A percentile compares a stretch with the other conserved stretches of the same genome.
Evolutionary conservation across 2,329 filamentous ascomycete species (phyloP).

Genomic region (Ramichloridium luteum): DNA sequence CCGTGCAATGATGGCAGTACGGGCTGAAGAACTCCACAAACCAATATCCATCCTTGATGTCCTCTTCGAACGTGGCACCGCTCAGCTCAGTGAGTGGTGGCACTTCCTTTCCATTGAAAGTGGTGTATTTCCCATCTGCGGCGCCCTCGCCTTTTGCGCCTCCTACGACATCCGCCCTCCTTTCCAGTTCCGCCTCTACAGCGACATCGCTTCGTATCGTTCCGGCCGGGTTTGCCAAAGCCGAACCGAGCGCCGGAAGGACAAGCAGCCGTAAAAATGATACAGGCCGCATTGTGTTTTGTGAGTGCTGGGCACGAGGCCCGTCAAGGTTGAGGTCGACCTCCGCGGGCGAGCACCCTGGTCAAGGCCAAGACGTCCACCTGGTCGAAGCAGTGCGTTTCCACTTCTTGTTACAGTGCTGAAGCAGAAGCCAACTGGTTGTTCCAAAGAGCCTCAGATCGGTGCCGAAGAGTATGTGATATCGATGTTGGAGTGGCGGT

Average conservation of each 20-base stretch:
- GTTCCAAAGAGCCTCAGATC: no score
- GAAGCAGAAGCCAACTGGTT: no score
- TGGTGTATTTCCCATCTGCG: no score
- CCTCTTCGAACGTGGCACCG: conserved; percentile 44
- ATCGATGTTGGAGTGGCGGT: no score
- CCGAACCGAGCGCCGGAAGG: conserved; percentile 17
- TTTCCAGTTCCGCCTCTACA: conserved; percentile 7
- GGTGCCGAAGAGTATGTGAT: no score
- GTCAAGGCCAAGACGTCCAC: no score
- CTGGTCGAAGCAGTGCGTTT: no score
- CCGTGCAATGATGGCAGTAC: conserved; percentile 56
- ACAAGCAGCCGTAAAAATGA: conserved; percentile 20
- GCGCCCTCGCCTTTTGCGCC: no score
- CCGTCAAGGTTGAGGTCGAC: conserved; percentile 6
- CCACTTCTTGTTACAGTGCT: no score
- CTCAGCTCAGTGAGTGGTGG: conserved; percentile 53
- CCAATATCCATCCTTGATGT: conserved; percentile 56
- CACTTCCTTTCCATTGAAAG: conserved; percentile 55
- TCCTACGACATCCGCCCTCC: no score
- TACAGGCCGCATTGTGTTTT: conserved; percentile 20
- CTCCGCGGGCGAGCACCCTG: no score
- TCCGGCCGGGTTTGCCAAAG: conserved; percentile 11
- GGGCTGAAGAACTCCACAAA: conserved; percentile 42
- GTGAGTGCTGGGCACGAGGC: conserved; percentile 12
- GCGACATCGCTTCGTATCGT: conserved; percentile 5